Conservation (phyloP, 2,329 filamentous ascomycete species). For the Torrubiellomyces zombiae region DNA sequence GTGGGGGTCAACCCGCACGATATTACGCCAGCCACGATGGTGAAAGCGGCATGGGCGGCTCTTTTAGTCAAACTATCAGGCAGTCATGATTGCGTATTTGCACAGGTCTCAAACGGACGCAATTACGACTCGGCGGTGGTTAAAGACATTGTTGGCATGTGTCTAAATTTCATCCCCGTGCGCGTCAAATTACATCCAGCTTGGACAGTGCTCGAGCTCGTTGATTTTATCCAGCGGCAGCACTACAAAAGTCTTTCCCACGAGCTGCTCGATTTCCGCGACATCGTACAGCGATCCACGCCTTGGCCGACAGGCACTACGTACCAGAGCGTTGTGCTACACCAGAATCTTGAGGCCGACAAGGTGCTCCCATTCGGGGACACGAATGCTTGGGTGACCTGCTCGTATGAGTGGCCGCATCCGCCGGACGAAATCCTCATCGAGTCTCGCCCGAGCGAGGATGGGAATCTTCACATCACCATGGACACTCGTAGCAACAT, state of each 20-base stretch:
- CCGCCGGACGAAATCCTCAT: constrained; percentile 4
- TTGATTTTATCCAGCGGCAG: constrained; percentile 22
- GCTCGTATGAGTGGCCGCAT: constrained; percentile 4
- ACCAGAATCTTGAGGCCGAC: constrained; percentile 40
- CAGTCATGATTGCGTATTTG: constrained; percentile 22
- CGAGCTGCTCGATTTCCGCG: constrained; percentile 9
- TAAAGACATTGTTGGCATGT: constrained; percentile 22
- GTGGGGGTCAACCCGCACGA: constrained; percentile 6
- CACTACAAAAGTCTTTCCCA: constrained; percentile 14
- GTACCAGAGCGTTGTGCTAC: constrained; percentile 23
- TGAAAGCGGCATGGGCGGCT: constrained; percentile 28
- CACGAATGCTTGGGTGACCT: constrained; percentile 5
- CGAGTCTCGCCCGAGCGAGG: constrained; percentile 1
- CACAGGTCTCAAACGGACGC: constrained; percentile 22
- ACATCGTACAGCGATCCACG: constrained; percentile 10
- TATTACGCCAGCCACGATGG: constrained; percentile 18
- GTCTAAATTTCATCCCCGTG: constrained; percentile 24
- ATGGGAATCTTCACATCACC: constrained; percentile 3
- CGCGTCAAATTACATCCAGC: constrained; percentile 16
- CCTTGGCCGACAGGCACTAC: constrained; percentile 13
- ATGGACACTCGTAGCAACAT: constrained; percentile 3
- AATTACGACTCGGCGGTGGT: constrained; percentile 16
- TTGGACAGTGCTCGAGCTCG: constrained; percentile 19
- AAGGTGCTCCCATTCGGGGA: constrained; percentile 26
- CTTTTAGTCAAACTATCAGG: constrained; percentile 19